Base-by-base conservation (phyloP, 148 eudicot species). In the Silene uniflora region DNA sequence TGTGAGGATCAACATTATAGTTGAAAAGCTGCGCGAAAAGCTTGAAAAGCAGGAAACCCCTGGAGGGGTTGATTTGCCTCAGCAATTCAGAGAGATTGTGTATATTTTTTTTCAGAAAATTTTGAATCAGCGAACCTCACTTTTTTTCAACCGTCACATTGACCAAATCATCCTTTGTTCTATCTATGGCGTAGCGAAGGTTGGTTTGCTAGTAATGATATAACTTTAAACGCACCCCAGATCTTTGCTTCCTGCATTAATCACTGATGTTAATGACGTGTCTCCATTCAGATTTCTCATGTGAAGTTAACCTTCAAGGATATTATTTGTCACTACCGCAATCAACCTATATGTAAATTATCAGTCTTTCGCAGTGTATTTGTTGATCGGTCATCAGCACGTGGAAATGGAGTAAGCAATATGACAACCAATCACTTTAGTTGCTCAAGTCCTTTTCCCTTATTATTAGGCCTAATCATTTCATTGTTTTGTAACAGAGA, bases 181-280 rank as follows among this genome's bases (percentile, higher is more conserved):
- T 83, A 83, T 95, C 32, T 95, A 95, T 80, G 98, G 97, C 79
- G 93, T 95, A 82, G 99, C 99, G 24, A 95, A 92, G 94, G 99
- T 95, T 77, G 71, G 85, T 79, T 32, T 56, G 18, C 21, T 63
- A 12, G 32, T 68, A 42, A 16, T 44, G 44, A 39, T 39, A 39
- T 39, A 39, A 7, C 44, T 6, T 39, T 6, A 39, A 6, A 39
- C 44, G 7, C 44, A 39, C 10, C 44, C 10, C 44, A 39, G 44
- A 39, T 39, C 44, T 44, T 68, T 46, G 54, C 54, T 42, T 17
- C 27, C 7, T 52, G 54, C n/a, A 13, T 6, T 39, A 39, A 39
- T 39, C 44, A 39, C 44, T 81, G 62, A 80, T 25, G 18, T 64
- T 62, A 19, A 25, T 69, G 11, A 52, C 19, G 56, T 46, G 24